Percentiles rank a stretch among this genome's conserved stretches.
phyloP scores from a whole-genome alignment of 768 basidiomycete genomes.

The Albatrellus ellisii region DNA sequence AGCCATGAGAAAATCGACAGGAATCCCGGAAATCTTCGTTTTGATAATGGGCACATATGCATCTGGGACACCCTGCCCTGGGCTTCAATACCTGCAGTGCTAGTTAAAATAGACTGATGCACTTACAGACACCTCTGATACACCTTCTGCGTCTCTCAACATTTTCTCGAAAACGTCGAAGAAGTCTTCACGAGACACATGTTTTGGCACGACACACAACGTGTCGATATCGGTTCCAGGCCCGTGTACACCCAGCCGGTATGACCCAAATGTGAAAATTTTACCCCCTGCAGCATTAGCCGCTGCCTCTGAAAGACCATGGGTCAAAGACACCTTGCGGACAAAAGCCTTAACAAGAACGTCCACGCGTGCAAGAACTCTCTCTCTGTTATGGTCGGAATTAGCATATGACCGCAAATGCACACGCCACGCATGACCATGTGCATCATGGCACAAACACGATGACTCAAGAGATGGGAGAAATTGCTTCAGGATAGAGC shows the following conservation, averaged over 20 bases:
- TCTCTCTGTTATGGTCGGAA: too few species aligned
- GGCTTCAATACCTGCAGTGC: not conserved
- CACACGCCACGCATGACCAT: not conserved
- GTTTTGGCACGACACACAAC: constrained; percentile 93
- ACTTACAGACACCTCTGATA: constrained; percentile 73
- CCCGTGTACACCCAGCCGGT: constrained; percentile 93
- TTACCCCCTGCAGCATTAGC: constrained; percentile 90
- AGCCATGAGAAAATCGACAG: constrained; percentile 91
- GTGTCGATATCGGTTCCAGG: constrained; percentile 97
- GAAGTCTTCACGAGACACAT: constrained; percentile 92
- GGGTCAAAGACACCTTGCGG: constrained; percentile 58
- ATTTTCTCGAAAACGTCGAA: constrained; percentile 84
- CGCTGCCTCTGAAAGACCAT: constrained; percentile 78
- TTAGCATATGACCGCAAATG: too few species aligned
- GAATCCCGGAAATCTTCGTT: constrained; percentile 81
- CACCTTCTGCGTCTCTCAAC: constrained; percentile 74
- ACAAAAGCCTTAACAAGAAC: constrained; percentile 91
- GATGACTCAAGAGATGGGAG: not conserved
- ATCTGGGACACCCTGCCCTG: constrained; percentile 81
- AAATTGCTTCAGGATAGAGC: not conserved
- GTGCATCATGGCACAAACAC: constrained; percentile 3
- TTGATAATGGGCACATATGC: constrained; percentile 96
- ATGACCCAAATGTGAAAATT: constrained; percentile 98
- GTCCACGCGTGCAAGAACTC: constrained; percentile 82
- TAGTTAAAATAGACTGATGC: not conserved